Conservation (phyloP, 2,329 filamentous ascomycete species). For the Aureobasidium sp. region DNA sequence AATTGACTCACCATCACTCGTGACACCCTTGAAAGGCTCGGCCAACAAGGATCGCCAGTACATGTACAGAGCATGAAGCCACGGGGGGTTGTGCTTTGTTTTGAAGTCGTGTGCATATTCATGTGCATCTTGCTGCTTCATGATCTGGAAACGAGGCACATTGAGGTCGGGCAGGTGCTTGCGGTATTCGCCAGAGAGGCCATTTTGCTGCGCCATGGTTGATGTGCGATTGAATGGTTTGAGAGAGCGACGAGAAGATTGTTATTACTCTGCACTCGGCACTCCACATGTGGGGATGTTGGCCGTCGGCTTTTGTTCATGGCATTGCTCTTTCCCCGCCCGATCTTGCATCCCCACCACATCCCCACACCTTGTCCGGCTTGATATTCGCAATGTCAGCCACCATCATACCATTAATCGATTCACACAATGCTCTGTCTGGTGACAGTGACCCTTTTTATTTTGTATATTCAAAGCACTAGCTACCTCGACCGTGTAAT, state of each 20-base stretch:
- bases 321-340: background rate
- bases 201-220: conserved; percentile 11
- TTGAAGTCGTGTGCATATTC: conserved; percentile 44
- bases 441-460: no score
- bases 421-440: no score
- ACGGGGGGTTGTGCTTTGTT: conserved; percentile 24
- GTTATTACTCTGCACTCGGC: background rate
- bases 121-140: conserved; percentile 55
- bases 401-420: no score
- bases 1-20: conserved; percentile 51
- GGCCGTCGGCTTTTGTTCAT: conserved; percentile 8
- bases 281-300: no score
- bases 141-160: conserved; percentile 53
- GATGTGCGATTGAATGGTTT: background rate
- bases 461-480: no score
- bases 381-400: no score
- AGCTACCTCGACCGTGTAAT: no score
- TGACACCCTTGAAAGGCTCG: conserved; percentile 66
- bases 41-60: conserved; percentile 28
- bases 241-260: background rate
- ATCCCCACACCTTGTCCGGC: conserved; percentile 4
- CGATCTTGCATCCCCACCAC: background rate
- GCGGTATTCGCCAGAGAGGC: conserved; percentile 37
- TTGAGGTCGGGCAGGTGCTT: conserved; percentile 55
- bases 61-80: conserved; percentile 21